Evolutionary conservation across 148 eudicot genomes (phyloP).

Genomic region (Camellia lanceoleosa): DNA sequence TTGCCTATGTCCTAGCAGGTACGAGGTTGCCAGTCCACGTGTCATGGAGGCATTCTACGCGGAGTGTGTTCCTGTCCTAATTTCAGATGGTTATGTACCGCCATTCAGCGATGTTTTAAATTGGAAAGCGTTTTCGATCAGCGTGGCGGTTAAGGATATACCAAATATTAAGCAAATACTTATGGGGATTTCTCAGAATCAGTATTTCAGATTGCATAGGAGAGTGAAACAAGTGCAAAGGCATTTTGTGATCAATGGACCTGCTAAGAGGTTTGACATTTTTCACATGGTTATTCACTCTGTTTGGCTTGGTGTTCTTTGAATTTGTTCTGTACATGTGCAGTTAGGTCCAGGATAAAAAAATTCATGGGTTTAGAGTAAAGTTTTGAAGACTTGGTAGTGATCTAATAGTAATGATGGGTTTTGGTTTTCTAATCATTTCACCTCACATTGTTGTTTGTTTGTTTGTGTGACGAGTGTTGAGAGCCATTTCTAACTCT

Average conservation of each 20-base stretch:
- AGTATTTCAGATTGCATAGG: slow-evolving; percentile 43
- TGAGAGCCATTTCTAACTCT: no score
- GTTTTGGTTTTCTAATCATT: no score
- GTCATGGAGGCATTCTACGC: slow-evolving; percentile 58
- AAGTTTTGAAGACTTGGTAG: no score
- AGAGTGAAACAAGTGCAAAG: slow-evolving; percentile 51
- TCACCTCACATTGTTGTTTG: no score
- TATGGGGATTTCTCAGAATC: slow-evolving; percentile 35
- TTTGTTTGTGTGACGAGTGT: no score
- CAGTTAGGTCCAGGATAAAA: no score
- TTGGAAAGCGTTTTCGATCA: slow-evolving; percentile 47
- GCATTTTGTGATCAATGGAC: slow-evolving; percentile 46
- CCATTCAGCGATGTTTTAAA: slow-evolving; percentile 58
- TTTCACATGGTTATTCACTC: slow-evolving; percentile 64
- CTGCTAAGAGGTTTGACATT: slow-evolving; percentile 47
- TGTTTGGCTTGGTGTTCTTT: no score
- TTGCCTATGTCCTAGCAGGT: slow-evolving; percentile 69
- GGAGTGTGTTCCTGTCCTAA: slow-evolving; percentile 56
- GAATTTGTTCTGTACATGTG: no score
- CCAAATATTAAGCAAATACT: slow-evolving; percentile 41
- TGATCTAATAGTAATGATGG: no score
- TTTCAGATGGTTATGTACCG: slow-evolving; percentile 39
- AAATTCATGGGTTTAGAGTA: no score
- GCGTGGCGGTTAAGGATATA: slow-evolving; percentile 41
- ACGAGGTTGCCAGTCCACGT: slow-evolving; percentile 70